These are phyloP conservation scores for Leishmania lainsoni DNA, from an alignment of 208 protist species.

Conservation along the genomic window DNA sequence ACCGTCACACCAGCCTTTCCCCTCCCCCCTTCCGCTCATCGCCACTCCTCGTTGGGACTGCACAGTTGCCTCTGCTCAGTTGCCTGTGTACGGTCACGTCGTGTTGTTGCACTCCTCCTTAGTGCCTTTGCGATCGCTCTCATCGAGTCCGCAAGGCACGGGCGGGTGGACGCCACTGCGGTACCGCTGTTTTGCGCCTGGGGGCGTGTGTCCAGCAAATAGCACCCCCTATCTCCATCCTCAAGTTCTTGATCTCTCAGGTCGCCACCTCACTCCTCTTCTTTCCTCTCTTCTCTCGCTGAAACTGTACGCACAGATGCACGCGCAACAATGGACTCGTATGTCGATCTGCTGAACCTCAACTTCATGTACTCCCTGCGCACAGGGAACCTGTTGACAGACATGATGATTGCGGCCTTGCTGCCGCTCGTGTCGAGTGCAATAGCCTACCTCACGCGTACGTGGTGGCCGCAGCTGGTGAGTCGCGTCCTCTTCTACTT, in stretches of 20 bases:
- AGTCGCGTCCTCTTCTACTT: constrained; percentile 25
- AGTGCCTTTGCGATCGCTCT: neutral
- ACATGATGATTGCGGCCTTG: constrained; percentile 84
- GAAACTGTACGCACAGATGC: neutral
- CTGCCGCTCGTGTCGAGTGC: constrained; percentile 66
- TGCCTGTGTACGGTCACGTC: too few relatives aligned
- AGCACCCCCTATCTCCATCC: neutral
- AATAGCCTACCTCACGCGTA: constrained; percentile 50
- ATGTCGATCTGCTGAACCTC: constrained; percentile 78
- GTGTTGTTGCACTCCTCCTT: too few relatives aligned
- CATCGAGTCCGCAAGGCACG: neutral
- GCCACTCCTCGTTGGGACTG: neutral
- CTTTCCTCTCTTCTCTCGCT: constrained; percentile 11
- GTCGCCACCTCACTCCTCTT: neutral
- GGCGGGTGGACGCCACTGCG: neutral
- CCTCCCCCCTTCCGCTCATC: neutral
- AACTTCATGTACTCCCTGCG: constrained; percentile 89
- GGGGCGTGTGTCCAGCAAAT: neutral
- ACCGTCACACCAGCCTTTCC: neutral
- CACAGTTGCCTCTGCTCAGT: neutral
- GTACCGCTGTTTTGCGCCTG: neutral
- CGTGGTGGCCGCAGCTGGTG: constrained; percentile 51
- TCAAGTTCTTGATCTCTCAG: too few relatives aligned
- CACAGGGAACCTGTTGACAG: constrained; percentile 80
- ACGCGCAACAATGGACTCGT: constrained; percentile 67